Evolutionary conservation across 139 green algal species (phyloP).

Genomic region (Trebouxia sp.): DNA sequence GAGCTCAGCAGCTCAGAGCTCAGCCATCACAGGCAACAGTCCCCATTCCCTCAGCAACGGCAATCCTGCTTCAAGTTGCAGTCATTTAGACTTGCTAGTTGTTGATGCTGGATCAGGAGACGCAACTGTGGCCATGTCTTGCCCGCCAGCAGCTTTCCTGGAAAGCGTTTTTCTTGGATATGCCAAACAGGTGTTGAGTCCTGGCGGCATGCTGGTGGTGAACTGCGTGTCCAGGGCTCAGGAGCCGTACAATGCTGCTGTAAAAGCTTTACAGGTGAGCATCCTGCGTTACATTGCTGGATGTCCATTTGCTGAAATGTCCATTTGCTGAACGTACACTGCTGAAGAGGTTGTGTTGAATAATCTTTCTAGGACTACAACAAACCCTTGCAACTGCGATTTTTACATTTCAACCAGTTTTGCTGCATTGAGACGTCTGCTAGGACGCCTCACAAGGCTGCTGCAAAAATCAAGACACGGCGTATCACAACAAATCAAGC

Average conservation of each 20-base stretch:
- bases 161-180: slow-evolving; percentile 39
- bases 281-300: not conserved
- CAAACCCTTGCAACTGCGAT: no score
- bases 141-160: slow-evolving; percentile 52
- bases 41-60: not conserved
- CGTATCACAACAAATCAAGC: no score
- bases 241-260: slow-evolving; percentile 15
- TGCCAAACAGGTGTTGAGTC: not conserved
- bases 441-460: no score
- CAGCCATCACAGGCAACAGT: not conserved
- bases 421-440: no score
- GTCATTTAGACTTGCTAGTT: slow-evolving; percentile 41
- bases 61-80: not conserved
- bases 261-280: slow-evolving; percentile 27
- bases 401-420: no score
- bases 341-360: no score
- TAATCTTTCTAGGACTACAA: no score
- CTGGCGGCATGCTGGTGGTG: slow-evolving; percentile 28
- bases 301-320: not conserved
- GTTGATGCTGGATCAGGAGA: slow-evolving; percentile 54
- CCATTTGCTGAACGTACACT: not conserved
- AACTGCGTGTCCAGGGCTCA: slow-evolving; percentile 35
- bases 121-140: slow-evolving; percentile 47
- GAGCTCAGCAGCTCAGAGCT: slow-evolving; percentile 1
- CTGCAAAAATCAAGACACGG: no score